phyloP scores from a whole-genome alignment of 257 asterid species.

The Henckelia pumila region DNA sequence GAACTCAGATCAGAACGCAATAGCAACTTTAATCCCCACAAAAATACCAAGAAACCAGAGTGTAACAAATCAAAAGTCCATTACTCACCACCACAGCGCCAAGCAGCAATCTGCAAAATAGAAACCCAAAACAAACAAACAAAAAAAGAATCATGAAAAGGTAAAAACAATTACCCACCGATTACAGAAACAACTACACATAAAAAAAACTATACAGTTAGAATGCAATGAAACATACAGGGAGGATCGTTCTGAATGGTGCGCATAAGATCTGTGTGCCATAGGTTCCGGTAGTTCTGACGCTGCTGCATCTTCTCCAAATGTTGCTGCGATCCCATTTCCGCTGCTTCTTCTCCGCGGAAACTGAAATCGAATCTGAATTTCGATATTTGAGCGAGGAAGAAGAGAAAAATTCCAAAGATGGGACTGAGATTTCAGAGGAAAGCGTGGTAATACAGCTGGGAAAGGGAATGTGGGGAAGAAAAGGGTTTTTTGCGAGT shows the following conservation, averaged over 20 bases:
- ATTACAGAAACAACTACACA: slow-evolving; percentile 6
- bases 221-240: slow-evolving; percentile 37
- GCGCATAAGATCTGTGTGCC: slow-evolving; percentile 97
- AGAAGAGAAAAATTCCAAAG: not conserved
- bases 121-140: not conserved
- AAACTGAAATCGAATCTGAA: not conserved
- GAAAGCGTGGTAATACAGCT: not conserved
- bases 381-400: not conserved
- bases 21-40: not conserved
- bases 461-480: not conserved
- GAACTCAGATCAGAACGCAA: slow-evolving; percentile 25
- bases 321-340: slow-evolving; percentile 68
- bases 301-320: slow-evolving; percentile 90
- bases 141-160: not conserved
- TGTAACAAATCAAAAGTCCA: not conserved
- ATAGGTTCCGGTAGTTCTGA: slow-evolving; percentile 78
- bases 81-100: slow-evolving; percentile 85
- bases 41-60: not conserved
- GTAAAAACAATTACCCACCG: slow-evolving; percentile 1
- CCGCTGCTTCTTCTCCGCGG: slow-evolving; percentile 9
- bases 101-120: slow-evolving; percentile 84
- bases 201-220: too few relatives aligned
- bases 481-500: not conserved
- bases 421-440: not conserved
- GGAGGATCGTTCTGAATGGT: slow-evolving; percentile 80